A percentile compares a stretch with the other conserved stretches of the same genome.
Evolutionary conservation across 352 stramenopile genomes (phyloP).

Genomic region (Phytophthora pistaciae): DNA sequence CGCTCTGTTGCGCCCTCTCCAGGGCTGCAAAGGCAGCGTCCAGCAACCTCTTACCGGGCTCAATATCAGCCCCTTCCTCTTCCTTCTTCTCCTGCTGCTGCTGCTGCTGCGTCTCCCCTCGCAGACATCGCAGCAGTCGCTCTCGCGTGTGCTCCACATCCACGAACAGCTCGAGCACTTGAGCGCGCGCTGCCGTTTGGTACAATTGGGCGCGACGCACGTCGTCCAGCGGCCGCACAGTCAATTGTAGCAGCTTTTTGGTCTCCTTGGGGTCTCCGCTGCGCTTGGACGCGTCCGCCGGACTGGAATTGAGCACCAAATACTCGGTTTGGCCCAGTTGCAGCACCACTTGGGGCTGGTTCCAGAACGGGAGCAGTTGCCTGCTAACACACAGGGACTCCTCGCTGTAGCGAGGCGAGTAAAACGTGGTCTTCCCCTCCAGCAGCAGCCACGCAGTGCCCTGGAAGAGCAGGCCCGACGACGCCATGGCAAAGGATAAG

Average conservation of each 20-base stretch:
- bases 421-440: conserved; percentile 49
- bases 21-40: conserved; percentile 55
- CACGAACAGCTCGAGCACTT: conserved; percentile 51
- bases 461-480: conserved; percentile 28
- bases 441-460: conserved; percentile 43
- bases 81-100: not conserved
- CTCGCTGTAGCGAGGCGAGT: conserved; percentile 43
- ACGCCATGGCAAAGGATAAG: conserved; percentile 2
- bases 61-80: not conserved
- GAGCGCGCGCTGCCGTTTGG: conserved; percentile 50
- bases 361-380: conserved; percentile 46
- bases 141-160: conserved; percentile 38
- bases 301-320: conserved; percentile 31
- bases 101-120: not conserved
- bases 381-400: conserved; percentile 26
- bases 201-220: conserved; percentile 47
- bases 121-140: conserved; percentile 26
- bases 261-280: conserved; percentile 33
- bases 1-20: conserved; percentile 36
- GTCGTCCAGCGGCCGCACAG: conserved; percentile 53
- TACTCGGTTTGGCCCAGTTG: conserved; percentile 31
- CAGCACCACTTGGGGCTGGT: conserved; percentile 41
- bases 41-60: conserved; percentile 30
- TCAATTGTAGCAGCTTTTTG: conserved; percentile 45
- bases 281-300: conserved; percentile 19